Evolutionary conservation across 441 rosid genomes (phyloP).

Genomic region (Biscutella laevigata): DNA sequence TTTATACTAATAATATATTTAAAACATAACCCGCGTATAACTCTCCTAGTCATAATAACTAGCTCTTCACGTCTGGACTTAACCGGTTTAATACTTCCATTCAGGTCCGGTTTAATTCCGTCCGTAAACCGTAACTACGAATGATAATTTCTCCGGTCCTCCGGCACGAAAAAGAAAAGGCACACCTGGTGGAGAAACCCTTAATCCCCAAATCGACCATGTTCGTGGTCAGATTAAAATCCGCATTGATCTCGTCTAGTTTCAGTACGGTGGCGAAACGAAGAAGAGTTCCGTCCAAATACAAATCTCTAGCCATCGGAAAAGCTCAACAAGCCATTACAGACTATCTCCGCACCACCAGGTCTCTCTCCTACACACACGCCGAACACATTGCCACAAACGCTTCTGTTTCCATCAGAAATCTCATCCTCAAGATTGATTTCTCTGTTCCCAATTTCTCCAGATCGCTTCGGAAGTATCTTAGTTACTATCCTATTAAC

Average conservation of each 20-base stretch:
- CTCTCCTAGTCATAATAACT: too few species aligned
- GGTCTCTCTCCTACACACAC: slow-evolving; percentile 29
- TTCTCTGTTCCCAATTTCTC: slow-evolving; percentile 24
- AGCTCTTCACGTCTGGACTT: too few species aligned
- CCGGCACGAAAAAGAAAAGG: not conserved
- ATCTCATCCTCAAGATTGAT: slow-evolving; percentile 27
- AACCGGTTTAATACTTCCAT: not conserved
- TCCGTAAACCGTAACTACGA: not conserved
- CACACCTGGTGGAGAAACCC: slow-evolving; percentile 18
- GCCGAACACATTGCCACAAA: slow-evolving; percentile 34
- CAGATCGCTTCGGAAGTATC: slow-evolving; percentile 20
- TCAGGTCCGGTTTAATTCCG: not conserved
- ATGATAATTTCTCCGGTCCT: not conserved
- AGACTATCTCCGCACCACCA: slow-evolving; percentile 30
- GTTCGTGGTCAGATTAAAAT: slow-evolving; percentile 11
- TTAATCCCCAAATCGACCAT: slow-evolving; percentile 15
- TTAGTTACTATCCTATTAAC: slow-evolving; percentile 69
- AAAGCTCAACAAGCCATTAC: slow-evolving; percentile 26
- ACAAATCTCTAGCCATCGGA: slow-evolving; percentile 28
- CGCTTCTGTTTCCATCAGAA: slow-evolving; percentile 27
- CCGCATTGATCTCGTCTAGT: not conserved
- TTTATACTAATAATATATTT: too few species aligned
- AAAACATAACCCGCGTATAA: too few species aligned
- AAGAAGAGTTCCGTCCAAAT: slow-evolving; percentile 32
- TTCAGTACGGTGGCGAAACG: slow-evolving; percentile 13